Base-by-base conservation (phyloP, 805 yeast species). In the Metschnikowia proteae region DNA sequence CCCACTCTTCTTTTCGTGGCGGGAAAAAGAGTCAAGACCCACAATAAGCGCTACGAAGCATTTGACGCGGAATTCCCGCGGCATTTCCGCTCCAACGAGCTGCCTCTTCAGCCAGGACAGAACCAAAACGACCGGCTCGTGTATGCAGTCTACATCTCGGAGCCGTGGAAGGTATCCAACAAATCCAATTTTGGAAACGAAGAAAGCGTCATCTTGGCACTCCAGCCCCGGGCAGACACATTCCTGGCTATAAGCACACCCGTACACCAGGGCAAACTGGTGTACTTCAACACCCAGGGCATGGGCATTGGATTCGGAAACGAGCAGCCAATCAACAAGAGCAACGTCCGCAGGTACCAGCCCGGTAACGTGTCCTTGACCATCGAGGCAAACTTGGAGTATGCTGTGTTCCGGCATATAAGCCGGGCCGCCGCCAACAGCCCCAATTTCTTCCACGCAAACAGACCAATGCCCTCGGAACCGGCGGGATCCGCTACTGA, bases 301-400 rank as follows among this genome's bases (percentile, higher is more conserved):
- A 83, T 88, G 45, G 97, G 97, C 0, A 65, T 91, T 9, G 97
- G 96, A 0, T 78, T 88, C 60, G 98, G 98, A 0, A 71, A 74
- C 29, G 66, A 68, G 17, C 91, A 88, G 39, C 94, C 94, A 1
- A 50, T 67, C 0, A 67, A 78, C 43, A 82, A 78, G 53, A 69
- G 69, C 40, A 73, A 72, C 6, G 58, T 63, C 1, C 69, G 73
- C 30, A 74, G 73, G 52, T 82, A 76, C 54, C 62, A 65, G 3
- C 87, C 91, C 0, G 97, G 96, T 0, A 85, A 82, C 58, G 86
- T 88, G 0, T 86, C 96, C 1, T 66, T 92, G 11, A 84, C 94
- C 0, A 64, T 92, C 1, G 97, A 91, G 51, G 76, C 84, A 6
- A 78, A 84, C 26, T 69, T 92, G 55, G 97, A 92, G 64, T 85